Percentiles rank a stretch among this genome's conserved stretches.
Conservation (phyloP, 106 monocot species). For the Narthecium ossifragum region DNA sequence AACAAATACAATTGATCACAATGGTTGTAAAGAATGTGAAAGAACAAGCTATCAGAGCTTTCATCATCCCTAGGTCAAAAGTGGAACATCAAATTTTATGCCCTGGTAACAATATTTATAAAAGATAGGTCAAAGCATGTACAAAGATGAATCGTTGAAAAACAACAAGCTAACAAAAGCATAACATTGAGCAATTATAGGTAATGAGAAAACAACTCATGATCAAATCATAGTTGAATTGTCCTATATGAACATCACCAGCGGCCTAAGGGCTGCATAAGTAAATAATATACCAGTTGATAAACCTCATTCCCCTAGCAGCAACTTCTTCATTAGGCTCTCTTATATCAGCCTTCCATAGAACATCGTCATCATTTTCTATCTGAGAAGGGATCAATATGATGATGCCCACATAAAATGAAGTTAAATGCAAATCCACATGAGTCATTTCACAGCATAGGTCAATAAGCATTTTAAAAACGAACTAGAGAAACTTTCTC, state of each 20-base stretch:
- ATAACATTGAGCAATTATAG: neutral
- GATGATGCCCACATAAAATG: too few species aligned
- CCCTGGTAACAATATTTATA: too few species aligned
- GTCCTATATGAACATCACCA: neutral
- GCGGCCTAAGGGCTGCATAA: neutral
- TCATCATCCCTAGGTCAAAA: too few species aligned
- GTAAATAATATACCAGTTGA: constrained; percentile 60
- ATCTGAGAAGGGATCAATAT: constrained; percentile 42
- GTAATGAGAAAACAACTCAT: neutral
- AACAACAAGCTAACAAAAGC: neutral
- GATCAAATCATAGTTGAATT: too few species aligned
- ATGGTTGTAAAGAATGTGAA: too few species aligned
- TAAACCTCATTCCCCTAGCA: constrained; percentile 73
- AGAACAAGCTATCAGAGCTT: too few species aligned
- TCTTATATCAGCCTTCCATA: constrained; percentile 69
- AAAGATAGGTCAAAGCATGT: too few species aligned
- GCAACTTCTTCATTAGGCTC: constrained; percentile 65
- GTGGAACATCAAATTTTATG: too few species aligned
- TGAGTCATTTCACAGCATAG: too few species aligned
- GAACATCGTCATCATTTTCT: constrained; percentile 76
- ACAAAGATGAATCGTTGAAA: too few species aligned
- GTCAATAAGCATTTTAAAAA: neutral
- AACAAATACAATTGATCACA: too few species aligned
- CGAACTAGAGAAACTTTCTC: neutral
- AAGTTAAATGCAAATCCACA: too few species aligned